Evolutionary conservation across 2,329 filamentous ascomycete genomes (phyloP), one percentile per base, ranked within the genome.

Genomic region (Claviceps pusilla): DNA sequence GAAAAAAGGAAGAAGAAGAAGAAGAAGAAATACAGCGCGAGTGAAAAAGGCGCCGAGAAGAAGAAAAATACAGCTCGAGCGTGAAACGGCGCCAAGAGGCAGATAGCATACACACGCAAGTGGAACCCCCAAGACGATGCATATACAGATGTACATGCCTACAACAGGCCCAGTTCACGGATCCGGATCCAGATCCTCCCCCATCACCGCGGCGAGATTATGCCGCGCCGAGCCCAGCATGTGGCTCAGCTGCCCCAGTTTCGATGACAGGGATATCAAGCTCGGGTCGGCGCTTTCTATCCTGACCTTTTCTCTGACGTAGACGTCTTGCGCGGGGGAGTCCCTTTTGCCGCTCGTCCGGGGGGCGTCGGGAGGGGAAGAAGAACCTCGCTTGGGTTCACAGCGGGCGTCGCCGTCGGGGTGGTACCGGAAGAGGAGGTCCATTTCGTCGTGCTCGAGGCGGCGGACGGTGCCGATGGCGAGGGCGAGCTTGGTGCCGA

Each of bases 241-340:
- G 62, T 89, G 80, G 58, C 86, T 83, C 55, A 96, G 70, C 4
- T 87, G 89, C 35, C 78, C 81, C 60, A 96, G 73, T 70, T 96
- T 96, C 5, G 89, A 85, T 66, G 87, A 84, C 39, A 93, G 75
- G 41, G 87, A 85, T 66, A 96, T 83, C 59, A 96, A 66, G 61
- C 83, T 90, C 1, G 91, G 91, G 67, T 97, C 90, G 54, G 89
- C 87, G 62, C 82, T 91, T 68, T 95, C 90, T 2, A 96, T 84
- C 45, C 86, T 78, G 4, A 95, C 80, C 71, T 96, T 96, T 67
- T 96, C 91, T 60, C 84, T 82, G 48, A 97, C 91, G 59, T 82
- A 84, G 3, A 96, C 89, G 57, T 93, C 82, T 3, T 69, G 66
- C 57, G 41, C 64, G 62, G 46, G 53, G 31, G 7, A 33, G 57